Percentiles rank a stretch among this genome's conserved stretches.
phyloP scores from a whole-genome alignment of 2,329 filamentous ascomycete species.

The Podosphaera leucotricha region DNA sequence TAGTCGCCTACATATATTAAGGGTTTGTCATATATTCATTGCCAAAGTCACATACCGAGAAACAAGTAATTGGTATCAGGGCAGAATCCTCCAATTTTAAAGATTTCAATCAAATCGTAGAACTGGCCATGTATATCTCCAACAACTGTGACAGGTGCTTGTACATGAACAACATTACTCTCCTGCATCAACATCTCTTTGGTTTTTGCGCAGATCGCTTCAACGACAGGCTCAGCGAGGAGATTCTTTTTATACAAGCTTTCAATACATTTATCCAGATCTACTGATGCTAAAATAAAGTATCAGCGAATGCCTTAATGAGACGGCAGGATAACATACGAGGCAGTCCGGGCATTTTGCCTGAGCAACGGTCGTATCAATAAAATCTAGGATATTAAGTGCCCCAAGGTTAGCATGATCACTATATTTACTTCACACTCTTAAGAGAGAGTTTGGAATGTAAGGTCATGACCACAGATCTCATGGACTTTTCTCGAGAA shows the following conservation, averaged over 20 bases:
- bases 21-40: slow-evolving; percentile 1
- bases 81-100: slow-evolving; percentile 95
- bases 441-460: background rate
- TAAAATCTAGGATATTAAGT: background rate
- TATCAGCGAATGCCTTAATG: slow-evolving; percentile 1
- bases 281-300: slow-evolving; percentile 59
- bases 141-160: slow-evolving; percentile 87
- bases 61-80: slow-evolving; percentile 98
- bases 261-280: slow-evolving; percentile 95
- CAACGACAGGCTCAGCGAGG: slow-evolving; percentile 89
- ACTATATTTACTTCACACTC: slow-evolving; percentile 5
- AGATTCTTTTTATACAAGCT: slow-evolving; percentile 93
- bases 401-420: slow-evolving; percentile 14
- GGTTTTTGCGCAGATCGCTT: slow-evolving; percentile 97
- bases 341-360: slow-evolving; percentile 32
- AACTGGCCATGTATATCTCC: slow-evolving; percentile 99
- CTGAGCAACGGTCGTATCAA: slow-evolving; percentile 6
- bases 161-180: slow-evolving; percentile 97
- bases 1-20: slow-evolving; percentile 50
- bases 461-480: too few species aligned
- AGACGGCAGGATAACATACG: slow-evolving; percentile 18
- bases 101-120: slow-evolving; percentile 97
- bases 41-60: slow-evolving; percentile 46
- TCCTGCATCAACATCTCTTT: slow-evolving; percentile 98
- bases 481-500: too few species aligned